Conservation (phyloP, 2,329 filamentous ascomycete species). For the Chaetomiaceae sp. region DNA sequence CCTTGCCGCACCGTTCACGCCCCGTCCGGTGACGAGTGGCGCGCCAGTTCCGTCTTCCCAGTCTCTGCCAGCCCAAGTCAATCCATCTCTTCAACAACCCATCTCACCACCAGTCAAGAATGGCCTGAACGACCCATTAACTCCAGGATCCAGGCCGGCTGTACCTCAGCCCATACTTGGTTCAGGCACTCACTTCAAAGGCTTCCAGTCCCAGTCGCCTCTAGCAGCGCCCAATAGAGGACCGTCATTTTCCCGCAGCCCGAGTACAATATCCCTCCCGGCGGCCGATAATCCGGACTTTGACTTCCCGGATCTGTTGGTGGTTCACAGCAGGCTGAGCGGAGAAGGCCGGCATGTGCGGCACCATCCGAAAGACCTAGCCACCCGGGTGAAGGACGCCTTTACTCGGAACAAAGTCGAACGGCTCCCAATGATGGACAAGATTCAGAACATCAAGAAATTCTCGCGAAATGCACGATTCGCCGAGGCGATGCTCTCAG, state of each 20-base stretch:
- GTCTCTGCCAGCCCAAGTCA: neutral
- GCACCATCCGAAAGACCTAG: constrained; percentile 8
- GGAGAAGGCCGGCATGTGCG: constrained; percentile 12
- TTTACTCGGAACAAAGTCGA: neutral
- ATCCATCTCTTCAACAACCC: neutral
- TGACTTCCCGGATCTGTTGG: neutral
- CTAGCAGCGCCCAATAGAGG: neutral
- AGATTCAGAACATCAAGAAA: constrained; percentile 15
- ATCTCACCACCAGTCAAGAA: neutral
- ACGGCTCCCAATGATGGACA: constrained; percentile 18
- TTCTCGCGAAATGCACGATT: constrained; percentile 14
- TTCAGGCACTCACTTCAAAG: constrained; percentile 15
- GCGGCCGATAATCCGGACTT: neutral
- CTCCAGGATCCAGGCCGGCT: neutral
- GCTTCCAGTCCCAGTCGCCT: neutral
- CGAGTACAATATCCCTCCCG: neutral
- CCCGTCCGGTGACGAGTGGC: neutral
- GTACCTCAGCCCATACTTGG: constrained; percentile 16
- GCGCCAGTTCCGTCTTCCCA: neutral
- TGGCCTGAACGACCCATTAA: neutral
- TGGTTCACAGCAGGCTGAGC: constrained; percentile 1
- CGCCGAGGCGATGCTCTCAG: constrained; percentile 23
- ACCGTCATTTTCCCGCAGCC: neutral
- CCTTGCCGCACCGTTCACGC: neutral
- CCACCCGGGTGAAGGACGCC: constrained; percentile 3